Evolutionary conservation across 441 rosid species (phyloP).

Genomic region (Pelargonium myrrhifolium): DNA sequence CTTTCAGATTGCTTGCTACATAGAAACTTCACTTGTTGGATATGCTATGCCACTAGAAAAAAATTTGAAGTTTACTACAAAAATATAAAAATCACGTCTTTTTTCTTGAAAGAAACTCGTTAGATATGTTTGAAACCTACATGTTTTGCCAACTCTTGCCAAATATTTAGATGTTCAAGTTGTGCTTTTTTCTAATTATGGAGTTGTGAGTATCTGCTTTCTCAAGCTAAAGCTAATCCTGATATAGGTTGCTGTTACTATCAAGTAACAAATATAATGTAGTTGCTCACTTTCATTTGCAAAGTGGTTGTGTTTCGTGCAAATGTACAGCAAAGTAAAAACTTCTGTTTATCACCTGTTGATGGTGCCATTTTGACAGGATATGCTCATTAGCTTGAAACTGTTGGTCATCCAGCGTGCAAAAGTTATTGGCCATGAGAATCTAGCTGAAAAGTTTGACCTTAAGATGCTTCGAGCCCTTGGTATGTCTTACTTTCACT

Average conservation of each 20-base stretch:
- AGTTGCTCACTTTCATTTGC: not conserved
- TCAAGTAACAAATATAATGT: not conserved
- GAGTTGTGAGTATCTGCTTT: too few relatives aligned
- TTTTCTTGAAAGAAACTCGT: not conserved
- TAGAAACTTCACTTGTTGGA: not conserved
- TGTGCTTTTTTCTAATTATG: not conserved
- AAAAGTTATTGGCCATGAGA: constrained; percentile 31
- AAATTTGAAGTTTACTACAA: not conserved
- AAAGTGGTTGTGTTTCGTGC: not conserved
- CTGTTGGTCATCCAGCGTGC: constrained; percentile 41
- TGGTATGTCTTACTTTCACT: constrained; percentile 27
- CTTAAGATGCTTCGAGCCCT: constrained; percentile 50
- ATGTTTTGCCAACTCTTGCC: not conserved
- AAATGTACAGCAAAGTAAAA: not conserved
- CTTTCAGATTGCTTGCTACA: not conserved
- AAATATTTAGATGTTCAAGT: not conserved
- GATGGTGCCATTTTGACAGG: constrained; percentile 28
- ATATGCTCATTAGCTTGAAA: constrained; percentile 50
- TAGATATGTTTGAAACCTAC: not conserved
- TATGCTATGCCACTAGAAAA: not conserved
- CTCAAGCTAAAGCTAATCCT: too few relatives aligned
- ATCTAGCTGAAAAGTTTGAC: constrained; percentile 43
- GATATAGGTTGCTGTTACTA: too few relatives aligned
- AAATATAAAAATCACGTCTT: not conserved
- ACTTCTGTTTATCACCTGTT: not conserved